These are phyloP conservation scores for Pseudogymnoascus verrucosus DNA, from an alignment of 2,329 filamentous ascomycete genomes.

Conservation along the genomic window DNA sequence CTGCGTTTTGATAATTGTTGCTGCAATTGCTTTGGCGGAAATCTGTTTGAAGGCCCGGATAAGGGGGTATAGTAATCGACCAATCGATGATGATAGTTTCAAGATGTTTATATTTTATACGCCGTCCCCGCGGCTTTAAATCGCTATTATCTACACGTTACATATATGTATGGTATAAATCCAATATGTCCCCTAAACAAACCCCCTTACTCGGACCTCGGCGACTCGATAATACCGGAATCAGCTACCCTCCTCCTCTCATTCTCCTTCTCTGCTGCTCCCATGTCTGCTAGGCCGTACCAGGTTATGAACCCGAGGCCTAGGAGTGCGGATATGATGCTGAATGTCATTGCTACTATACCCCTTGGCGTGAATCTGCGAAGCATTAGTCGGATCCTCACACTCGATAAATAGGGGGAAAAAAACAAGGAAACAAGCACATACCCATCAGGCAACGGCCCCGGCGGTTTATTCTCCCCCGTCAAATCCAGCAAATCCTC, in stretches of 20 bases:
- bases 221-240: background rate
- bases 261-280: conserved; percentile 19
- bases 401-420: too few relatives aligned
- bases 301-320: conserved; percentile 2
- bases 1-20: background rate
- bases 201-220: background rate
- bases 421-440: background rate
- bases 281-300: conserved; percentile 27
- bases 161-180: background rate
- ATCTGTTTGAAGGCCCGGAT: background rate
- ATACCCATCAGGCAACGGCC: conserved; percentile 51
- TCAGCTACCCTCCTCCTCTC: conserved; percentile 19
- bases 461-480: conserved; percentile 49
- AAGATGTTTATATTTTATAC: background rate
- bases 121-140: background rate
- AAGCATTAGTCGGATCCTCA: conserved; percentile 8
- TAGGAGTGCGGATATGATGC: background rate
- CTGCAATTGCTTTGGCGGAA: background rate
- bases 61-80: background rate
- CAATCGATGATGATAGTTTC: background rate
- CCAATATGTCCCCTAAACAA: background rate
- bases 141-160: background rate
- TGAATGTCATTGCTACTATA: conserved; percentile 4
- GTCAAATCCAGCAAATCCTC: conserved; percentile 53
- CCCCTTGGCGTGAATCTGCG: conserved; percentile 13